A percentile compares a stretch with the other conserved stretches of the same genome.
These are phyloP conservation scores for Nicotiana knightiana DNA, from an alignment of 257 asterid genomes.

Conservation along the genomic window DNA sequence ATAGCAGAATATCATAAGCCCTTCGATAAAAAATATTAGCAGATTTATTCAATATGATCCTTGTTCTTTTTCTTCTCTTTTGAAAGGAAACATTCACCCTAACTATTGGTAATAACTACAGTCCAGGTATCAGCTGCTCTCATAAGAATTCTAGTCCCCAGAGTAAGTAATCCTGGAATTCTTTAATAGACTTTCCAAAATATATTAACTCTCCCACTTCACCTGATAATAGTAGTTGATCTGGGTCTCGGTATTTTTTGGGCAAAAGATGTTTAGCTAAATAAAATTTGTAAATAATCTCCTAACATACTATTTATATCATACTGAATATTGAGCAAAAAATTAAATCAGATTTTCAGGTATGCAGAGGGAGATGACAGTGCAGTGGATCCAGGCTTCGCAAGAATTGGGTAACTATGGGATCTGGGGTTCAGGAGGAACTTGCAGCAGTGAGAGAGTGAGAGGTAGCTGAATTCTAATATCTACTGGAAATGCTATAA, in stretches of 20 bases:
- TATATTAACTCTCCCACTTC: not conserved
- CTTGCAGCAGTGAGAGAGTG: not conserved
- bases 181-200: not conserved
- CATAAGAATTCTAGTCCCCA: not conserved
- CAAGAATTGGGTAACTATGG: not conserved
- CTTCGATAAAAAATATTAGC: constrained; percentile 2
- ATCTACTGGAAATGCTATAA: not conserved
- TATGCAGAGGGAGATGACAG: not conserved
- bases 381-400: not conserved
- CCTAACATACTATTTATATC: not conserved
- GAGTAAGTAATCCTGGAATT: not conserved
- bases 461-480: not conserved
- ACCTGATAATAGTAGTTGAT: not conserved
- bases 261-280: not conserved
- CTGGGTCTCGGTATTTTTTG: not conserved
- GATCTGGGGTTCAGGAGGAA: not conserved
- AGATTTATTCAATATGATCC: not conserved
- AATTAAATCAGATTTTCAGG: not conserved
- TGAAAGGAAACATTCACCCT: not conserved
- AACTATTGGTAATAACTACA: not conserved
- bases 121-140: not conserved
- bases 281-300: not conserved
- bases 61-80: not conserved
- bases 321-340: not conserved
- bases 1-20: not conserved